phyloP scores from a whole-genome alignment of 768 basidiomycete genomes.

The Auriscalpium microsporum region DNA sequence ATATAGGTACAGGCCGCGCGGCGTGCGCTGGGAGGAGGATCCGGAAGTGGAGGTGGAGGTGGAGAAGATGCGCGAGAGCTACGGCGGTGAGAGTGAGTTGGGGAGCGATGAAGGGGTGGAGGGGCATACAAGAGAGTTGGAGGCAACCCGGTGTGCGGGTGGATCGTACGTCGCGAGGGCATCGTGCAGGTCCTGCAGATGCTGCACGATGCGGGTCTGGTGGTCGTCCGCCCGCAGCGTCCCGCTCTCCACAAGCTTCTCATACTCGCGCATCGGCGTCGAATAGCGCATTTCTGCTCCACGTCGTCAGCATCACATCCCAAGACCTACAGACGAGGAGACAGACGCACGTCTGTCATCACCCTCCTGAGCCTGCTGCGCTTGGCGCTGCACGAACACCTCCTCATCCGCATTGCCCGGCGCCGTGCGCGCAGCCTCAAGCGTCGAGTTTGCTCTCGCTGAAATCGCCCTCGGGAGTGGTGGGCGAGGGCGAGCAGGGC shows the following conservation, averaged over 20 bases:
- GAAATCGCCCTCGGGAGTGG: neutral
- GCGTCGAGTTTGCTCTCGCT: conserved; percentile 1
- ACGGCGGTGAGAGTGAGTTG: neutral
- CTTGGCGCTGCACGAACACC: neutral
- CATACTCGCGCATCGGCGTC: conserved; percentile 32
- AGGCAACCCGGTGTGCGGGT: conserved; percentile 26
- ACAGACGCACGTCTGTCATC: neutral
- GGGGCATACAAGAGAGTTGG: conserved; percentile 23
- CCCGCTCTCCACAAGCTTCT: conserved; percentile 40
- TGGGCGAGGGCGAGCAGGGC: neutral
- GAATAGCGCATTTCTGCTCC: neutral
- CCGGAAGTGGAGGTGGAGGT: conserved; percentile 7
- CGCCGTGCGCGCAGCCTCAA: neutral
- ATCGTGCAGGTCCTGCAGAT: conserved; percentile 74
- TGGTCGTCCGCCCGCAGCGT: conserved; percentile 68
- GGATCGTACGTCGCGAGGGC: conserved; percentile 63
- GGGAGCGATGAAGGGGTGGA: neutral
- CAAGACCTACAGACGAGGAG: neutral
- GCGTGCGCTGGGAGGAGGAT: conserved; percentile 20
- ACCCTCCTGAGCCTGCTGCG: neutral
- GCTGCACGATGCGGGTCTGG: conserved; percentile 77
- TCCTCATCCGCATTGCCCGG: neutral
- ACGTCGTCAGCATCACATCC: no score
- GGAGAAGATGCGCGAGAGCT: conserved; percentile 10
- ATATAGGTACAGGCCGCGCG: conserved; percentile 84